Evolutionary conservation across 202 grass and related monocot species (phyloP), one percentile per base, ranked within the genome.

Genomic region (Dendrocalamus latiflorus): DNA sequence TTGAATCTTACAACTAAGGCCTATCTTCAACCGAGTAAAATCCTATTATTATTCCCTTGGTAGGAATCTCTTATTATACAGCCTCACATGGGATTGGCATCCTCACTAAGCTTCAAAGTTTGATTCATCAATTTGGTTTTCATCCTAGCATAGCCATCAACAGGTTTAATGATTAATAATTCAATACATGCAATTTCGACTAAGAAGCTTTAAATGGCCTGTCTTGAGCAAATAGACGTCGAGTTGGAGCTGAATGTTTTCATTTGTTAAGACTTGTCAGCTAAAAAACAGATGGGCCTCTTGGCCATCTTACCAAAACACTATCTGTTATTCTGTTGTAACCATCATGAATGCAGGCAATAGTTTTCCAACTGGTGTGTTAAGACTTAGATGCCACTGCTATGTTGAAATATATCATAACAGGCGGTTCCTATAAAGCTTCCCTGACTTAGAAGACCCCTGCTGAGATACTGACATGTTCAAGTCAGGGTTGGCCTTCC

Each of bases 331-430:
- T 67, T 33, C 33, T 33, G 33, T 33, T 33, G 33, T 33, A 89
- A 86, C 21, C 74, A 78, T 24, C 86, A 74, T 38, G 60, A 64
- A 88, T 78, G 58, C 49, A 85, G 18, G 17, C 15, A 82, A 67
- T 44, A 60, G 34, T 74, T 57, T 45, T 79, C 44, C 48, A 73
- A 20, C 36, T 24, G 39, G 10, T 18, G 44, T 44, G 37, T 61
- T 80, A 24, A 24, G 9, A 43, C 43, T 44, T 44, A 13, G 18
- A 38, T 49, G 26, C 59, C 26, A 45, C 37, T 14, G 8, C 37
- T 65, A 77, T 25, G 18, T 70, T 74, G 47, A 63, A 74, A 86
- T 74, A 74, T 65, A 41, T 58, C 54, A 38, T 21, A 73, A 20
- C 13, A 70, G 37, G 28, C 26, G 20, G 58, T 20, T 84, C 67